These are phyloP conservation scores for Malassezia japonica DNA, from an alignment of 1,284 basidiomycete genomes.

Conservation along the genomic window DNA sequence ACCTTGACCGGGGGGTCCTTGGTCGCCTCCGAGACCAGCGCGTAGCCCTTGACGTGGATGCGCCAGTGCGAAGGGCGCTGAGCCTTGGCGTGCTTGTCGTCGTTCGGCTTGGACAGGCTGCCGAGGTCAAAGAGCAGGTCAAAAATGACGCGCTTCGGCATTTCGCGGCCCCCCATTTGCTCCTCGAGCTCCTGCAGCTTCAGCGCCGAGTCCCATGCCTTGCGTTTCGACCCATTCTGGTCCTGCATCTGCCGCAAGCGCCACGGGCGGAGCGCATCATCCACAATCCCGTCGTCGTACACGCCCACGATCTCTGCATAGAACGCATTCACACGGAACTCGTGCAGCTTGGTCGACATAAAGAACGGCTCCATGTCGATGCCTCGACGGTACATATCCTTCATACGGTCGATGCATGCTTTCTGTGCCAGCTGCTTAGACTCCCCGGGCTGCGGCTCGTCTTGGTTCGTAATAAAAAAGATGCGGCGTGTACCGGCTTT, in stretches of 20 bases:
- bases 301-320: constrained; percentile 50
- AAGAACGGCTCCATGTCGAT: constrained; percentile 84
- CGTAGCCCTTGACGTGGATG: constrained; percentile 70
- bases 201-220: constrained; percentile 26
- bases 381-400: constrained; percentile 61
- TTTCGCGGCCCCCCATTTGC: constrained; percentile 53
- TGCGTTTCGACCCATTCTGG: constrained; percentile 14
- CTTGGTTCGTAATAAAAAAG: constrained; percentile 85
- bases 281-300: constrained; percentile 36
- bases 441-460: constrained; percentile 53
- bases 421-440: constrained; percentile 8
- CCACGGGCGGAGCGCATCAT: constrained; percentile 17
- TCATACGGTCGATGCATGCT: constrained; percentile 15
- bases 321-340: constrained; percentile 58
- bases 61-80: constrained; percentile 57
- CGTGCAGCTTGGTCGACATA: constrained; percentile 62
- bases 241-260: constrained; percentile 16
- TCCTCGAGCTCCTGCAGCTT: constrained; percentile 42
- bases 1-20: constrained; percentile 37
- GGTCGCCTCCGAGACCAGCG: constrained; percentile 24
- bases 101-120: constrained; percentile 15
- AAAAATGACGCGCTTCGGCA: constrained; percentile 77
- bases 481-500: constrained; percentile 80
- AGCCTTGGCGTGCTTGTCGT: constrained; percentile 22
- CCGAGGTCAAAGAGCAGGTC: constrained; percentile 71